These are phyloP conservation scores for Termitomyces bulborhizus DNA, from an alignment of 768 basidiomycete species.

Conservation along the genomic window DNA sequence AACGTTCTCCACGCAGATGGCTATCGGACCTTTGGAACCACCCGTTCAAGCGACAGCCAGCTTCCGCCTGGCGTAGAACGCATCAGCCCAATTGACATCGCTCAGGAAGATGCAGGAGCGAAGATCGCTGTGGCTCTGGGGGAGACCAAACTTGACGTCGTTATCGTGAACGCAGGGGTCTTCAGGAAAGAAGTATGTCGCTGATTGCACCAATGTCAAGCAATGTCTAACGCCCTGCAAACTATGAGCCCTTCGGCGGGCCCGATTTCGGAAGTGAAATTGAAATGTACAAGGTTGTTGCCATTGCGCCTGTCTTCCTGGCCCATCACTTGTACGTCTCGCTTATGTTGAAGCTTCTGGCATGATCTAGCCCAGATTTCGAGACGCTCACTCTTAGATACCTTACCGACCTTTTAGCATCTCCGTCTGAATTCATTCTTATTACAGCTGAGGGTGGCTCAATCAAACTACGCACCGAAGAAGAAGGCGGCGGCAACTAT, in stretches of 20 bases:
- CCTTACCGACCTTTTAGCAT: slow-evolving; percentile 18
- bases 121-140: slow-evolving; percentile 28
- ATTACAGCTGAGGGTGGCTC: slow-evolving; percentile 43
- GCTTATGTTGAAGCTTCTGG: no score
- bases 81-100: slow-evolving; percentile 31
- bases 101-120: slow-evolving; percentile 25
- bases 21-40: slow-evolving; percentile 31
- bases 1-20: slow-evolving; percentile 19
- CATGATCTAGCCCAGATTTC: no score
- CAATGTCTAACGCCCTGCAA: neutral
- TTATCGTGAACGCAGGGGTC: slow-evolving; percentile 32
- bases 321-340: slow-evolving; percentile 20
- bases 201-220: neutral
- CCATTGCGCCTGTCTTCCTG: slow-evolving; percentile 36
- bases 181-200: slow-evolving; percentile 31
- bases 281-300: slow-evolving; percentile 39
- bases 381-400: slow-evolving; percentile 2
- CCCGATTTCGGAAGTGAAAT: slow-evolving; percentile 32
- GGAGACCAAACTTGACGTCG: slow-evolving; percentile 24
- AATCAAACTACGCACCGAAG: slow-evolving; percentile 31
- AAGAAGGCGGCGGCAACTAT: slow-evolving; percentile 43
- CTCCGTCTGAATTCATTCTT: slow-evolving; percentile 31
- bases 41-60: slow-evolving; percentile 20
- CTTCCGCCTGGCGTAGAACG: slow-evolving; percentile 28
- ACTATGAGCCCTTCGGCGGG: slow-evolving; percentile 27